phyloP scores from a whole-genome alignment of 1,284 basidiomycete species.

The Naganishia sp. region DNA sequence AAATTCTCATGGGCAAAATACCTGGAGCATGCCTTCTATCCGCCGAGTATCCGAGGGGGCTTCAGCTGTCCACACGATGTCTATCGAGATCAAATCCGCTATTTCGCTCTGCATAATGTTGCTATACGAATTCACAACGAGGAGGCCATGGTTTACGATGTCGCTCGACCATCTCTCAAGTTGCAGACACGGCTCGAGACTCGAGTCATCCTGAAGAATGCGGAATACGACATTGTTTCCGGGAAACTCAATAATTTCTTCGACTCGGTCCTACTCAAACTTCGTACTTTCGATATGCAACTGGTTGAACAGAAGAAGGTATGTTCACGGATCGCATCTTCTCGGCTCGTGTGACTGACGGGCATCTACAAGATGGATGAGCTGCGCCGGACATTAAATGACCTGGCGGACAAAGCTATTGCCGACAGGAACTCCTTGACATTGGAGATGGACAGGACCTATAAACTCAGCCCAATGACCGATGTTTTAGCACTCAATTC shows the following conservation, averaged over 20 bases:
- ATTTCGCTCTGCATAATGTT: slow-evolving; percentile 68
- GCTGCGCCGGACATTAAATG: slow-evolving; percentile 45
- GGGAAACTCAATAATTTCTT: slow-evolving; percentile 67
- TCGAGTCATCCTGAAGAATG: slow-evolving; percentile 83
- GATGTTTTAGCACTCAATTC: slow-evolving; percentile 87
- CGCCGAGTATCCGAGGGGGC: slow-evolving; percentile 70
- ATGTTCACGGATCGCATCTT: slow-evolving; percentile 16
- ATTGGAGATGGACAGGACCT: slow-evolving; percentile 73
- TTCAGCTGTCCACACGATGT: slow-evolving; percentile 88
- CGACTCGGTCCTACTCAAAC: slow-evolving; percentile 58
- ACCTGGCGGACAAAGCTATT: slow-evolving; percentile 69
- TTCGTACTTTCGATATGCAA: slow-evolving; percentile 50
- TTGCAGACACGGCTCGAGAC: slow-evolving; percentile 82
- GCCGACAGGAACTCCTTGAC: slow-evolving; percentile 73
- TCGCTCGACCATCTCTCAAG: slow-evolving; percentile 84
- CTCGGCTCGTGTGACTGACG: neutral
- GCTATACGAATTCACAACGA: slow-evolving; percentile 91
- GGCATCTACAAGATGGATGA: slow-evolving; percentile 36
- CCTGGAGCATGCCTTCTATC: slow-evolving; percentile 62
- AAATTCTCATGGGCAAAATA: slow-evolving; percentile 55
- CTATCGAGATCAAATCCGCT: slow-evolving; percentile 88
- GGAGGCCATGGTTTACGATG: slow-evolving; percentile 76
- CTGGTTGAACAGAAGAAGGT: slow-evolving; percentile 51
- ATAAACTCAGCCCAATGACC: slow-evolving; percentile 73
- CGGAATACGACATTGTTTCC: slow-evolving; percentile 77